Evolutionary conservation across 2,329 filamentous ascomycete genomes (phyloP).

Genomic region (Chaetomium olivaceum): DNA sequence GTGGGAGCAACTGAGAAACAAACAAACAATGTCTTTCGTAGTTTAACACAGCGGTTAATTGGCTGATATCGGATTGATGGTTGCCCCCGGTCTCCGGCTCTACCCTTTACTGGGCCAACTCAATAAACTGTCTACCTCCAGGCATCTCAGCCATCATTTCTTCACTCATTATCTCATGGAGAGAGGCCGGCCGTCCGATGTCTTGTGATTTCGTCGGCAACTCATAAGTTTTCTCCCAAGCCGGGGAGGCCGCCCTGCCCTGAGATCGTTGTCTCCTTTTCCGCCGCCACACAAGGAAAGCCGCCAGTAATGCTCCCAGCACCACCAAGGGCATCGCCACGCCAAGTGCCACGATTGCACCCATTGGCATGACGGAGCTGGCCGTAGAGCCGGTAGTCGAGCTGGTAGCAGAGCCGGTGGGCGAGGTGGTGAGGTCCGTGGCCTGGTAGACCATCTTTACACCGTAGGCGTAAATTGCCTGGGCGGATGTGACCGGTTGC

Average conservation of each 20-base stretch:
- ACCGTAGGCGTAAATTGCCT: neutral
- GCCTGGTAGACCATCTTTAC: neutral
- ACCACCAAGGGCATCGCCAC: neutral
- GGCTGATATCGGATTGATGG: too few relatives aligned
- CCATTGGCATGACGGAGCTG: neutral
- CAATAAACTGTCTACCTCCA: neutral
- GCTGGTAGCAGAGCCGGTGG: constrained; percentile 17
- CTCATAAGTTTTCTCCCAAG: neutral
- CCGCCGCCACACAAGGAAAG: neutral
- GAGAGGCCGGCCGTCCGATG: neutral
- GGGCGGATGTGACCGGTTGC: constrained; percentile 15
- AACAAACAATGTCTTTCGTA: too few relatives aligned
- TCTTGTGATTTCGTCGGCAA: neutral
- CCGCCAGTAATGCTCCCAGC: neutral
- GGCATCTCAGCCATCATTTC: neutral
- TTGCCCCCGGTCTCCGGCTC: too few relatives aligned
- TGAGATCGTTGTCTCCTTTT: neutral
- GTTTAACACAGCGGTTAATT: too few relatives aligned
- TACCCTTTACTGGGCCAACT: too few relatives aligned
- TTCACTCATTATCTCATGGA: neutral
- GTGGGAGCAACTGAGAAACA: too few relatives aligned
- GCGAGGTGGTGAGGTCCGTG: constrained; percentile 25
- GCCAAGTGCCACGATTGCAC: neutral
- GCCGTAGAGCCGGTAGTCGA: neutral
- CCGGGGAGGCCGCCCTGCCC: neutral